Percentiles rank a stretch among this genome's conserved stretches.
These are phyloP conservation scores for Roridomyces roridus DNA, from an alignment of 768 basidiomycete genomes.

Conservation along the genomic window DNA sequence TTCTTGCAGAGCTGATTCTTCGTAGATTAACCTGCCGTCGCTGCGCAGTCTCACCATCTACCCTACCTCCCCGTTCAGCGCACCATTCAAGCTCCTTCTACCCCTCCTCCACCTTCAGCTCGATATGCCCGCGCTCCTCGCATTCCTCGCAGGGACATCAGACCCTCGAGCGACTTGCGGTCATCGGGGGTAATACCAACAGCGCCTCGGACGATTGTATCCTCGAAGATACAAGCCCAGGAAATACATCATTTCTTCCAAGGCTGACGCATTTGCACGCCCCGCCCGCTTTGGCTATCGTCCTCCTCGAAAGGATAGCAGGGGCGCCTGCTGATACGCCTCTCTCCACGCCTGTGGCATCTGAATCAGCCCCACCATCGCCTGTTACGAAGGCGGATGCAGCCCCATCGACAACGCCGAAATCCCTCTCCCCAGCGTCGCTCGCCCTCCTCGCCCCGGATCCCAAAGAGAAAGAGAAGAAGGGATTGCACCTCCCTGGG, in stretches of 20 bases:
- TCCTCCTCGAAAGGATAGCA: slow-evolving; percentile 9
- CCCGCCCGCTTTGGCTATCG: slow-evolving; percentile 12
- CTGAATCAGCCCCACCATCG: neutral
- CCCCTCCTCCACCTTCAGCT: neutral
- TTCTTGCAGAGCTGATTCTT: neutral
- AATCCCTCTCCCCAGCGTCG: slow-evolving; percentile 9
- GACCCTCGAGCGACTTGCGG: slow-evolving; percentile 22
- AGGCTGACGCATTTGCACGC: slow-evolving; percentile 25
- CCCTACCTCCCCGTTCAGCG: neutral
- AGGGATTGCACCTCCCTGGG: neutral
- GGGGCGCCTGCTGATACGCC: neutral
- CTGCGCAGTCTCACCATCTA: slow-evolving; percentile 19
- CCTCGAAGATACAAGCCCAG: too few species aligned
- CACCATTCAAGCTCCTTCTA: neutral
- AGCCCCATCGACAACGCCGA: neutral
- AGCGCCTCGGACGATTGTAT: slow-evolving; percentile 1
- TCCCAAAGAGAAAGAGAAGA: neutral
- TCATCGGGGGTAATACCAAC: slow-evolving; percentile 14
- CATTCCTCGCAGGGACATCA: slow-evolving; percentile 23
- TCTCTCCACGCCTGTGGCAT: neutral
- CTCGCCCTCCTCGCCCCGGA: slow-evolving; percentile 22
- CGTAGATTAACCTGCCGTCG: slow-evolving; percentile 9
- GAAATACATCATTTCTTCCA: slow-evolving; percentile 15
- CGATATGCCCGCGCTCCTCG: slow-evolving; percentile 7
- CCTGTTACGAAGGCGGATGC: neutral